Evolutionary conservation across 495 filamentous ascomycete species (phyloP).

Genomic region (Antarctomyces pellizariae): DNA sequence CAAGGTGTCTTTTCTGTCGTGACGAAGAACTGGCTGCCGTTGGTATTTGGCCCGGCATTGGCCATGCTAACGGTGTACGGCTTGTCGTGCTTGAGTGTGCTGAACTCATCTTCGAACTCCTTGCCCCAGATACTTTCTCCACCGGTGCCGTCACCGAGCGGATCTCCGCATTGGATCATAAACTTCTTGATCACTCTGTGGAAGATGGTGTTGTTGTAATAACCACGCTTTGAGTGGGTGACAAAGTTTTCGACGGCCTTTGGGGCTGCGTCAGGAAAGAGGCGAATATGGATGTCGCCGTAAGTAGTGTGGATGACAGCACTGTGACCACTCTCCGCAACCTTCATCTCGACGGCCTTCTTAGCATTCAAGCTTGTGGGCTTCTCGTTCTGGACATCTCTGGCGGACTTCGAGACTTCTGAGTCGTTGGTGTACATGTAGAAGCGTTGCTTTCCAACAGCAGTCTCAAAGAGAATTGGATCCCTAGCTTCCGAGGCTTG

Average conservation of each 20-base stretch:
- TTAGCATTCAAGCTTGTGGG: slow-evolving; percentile 30
- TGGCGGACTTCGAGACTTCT: slow-evolving; percentile 57
- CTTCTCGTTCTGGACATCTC: slow-evolving; percentile 91
- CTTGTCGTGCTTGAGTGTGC: slow-evolving; percentile 76
- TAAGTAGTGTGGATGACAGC: slow-evolving; percentile 82
- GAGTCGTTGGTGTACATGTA: slow-evolving; percentile 94
- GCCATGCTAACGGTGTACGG: slow-evolving; percentile 94
- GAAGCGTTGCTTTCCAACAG: slow-evolving; percentile 74
- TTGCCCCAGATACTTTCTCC: slow-evolving; percentile 93
- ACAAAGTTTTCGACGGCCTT: slow-evolving; percentile 98
- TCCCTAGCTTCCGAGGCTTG: slow-evolving; percentile 83
- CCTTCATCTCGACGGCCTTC: slow-evolving; percentile 30
- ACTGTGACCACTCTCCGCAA: slow-evolving; percentile 44
- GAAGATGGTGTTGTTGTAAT: slow-evolving; percentile 96
- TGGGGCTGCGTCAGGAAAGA: slow-evolving; percentile 83
- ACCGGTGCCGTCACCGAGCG: slow-evolving; percentile 82
- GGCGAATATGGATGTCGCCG: slow-evolving; percentile 82
- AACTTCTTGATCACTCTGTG: slow-evolving; percentile 95
- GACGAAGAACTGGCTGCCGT: slow-evolving; percentile 86
- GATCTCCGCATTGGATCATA: slow-evolving; percentile 93
- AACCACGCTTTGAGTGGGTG: slow-evolving; percentile 65
- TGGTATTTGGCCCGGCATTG: slow-evolving; percentile 72
- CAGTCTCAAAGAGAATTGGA: slow-evolving; percentile 68
- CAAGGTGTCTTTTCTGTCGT: slow-evolving; percentile 93
- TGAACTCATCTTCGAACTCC: slow-evolving; percentile 92